These are phyloP conservation scores for Salvia sclarea DNA, from an alignment of 305 asterid genomes.

Conservation along the genomic window DNA sequence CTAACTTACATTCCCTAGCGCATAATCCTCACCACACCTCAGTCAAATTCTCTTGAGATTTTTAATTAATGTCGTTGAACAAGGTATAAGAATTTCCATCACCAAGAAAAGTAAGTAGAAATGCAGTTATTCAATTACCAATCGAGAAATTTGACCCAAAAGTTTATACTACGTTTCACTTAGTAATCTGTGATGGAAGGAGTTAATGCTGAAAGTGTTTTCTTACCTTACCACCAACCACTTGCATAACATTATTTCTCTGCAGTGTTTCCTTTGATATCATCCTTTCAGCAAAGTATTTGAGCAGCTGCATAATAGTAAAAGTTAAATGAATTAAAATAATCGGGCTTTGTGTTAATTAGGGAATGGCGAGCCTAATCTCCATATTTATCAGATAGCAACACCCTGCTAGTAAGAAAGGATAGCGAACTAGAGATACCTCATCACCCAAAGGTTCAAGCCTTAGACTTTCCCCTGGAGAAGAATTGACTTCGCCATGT, in stretches of 20 bases:
- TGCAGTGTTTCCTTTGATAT: slow-evolving; percentile 65
- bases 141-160: neutral
- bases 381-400: neutral
- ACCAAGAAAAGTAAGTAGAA: neutral
- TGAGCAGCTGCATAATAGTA: slow-evolving; percentile 49
- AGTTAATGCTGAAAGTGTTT: neutral
- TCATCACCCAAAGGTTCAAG: slow-evolving; percentile 57
- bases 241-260: slow-evolving; percentile 76
- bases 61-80: neutral
- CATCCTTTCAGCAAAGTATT: slow-evolving; percentile 69
- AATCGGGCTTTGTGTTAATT: neutral
- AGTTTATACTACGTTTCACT: neutral
- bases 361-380: neutral
- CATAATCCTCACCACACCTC: neutral
- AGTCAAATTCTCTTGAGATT: neutral
- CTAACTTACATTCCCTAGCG: neutral
- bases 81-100: slow-evolving; percentile 5
- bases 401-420: slow-evolving; percentile 11
- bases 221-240: slow-evolving; percentile 56
- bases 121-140: neutral
- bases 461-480: slow-evolving; percentile 43
- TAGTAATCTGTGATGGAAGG: slow-evolving; percentile 1
- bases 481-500: slow-evolving; percentile 31
- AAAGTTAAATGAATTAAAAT: slow-evolving; percentile 14
- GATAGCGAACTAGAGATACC: slow-evolving; percentile 50